Evolutionary conservation across 176 grass and related monocot species (phyloP).

Genomic region (Raddia distichophylla): DNA sequence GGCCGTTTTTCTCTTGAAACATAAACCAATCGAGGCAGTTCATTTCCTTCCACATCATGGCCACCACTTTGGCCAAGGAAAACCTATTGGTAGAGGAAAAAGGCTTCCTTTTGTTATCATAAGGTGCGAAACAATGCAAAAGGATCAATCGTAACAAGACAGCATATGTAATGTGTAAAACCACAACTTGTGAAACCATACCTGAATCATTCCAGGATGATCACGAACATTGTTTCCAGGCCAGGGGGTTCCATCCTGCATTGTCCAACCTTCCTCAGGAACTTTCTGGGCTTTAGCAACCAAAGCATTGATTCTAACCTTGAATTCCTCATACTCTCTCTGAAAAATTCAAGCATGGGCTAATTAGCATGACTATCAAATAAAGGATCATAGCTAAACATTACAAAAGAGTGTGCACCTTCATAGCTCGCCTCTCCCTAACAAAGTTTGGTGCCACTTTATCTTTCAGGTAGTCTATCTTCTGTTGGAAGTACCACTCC

Average conservation of each 20-base stretch:
- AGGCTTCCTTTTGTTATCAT: slow-evolving; percentile 15
- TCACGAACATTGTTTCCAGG: slow-evolving; percentile 94
- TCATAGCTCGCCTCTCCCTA: slow-evolving; percentile 89
- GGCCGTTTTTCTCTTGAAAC: slow-evolving; percentile 95
- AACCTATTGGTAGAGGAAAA: slow-evolving; percentile 54
- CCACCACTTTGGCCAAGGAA: slow-evolving; percentile 97
- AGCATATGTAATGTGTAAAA: not conserved
- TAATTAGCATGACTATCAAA: slow-evolving; percentile 32
- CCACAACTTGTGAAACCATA: slow-evolving; percentile 23
- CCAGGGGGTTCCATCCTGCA: slow-evolving; percentile 96
- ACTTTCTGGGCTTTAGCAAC: slow-evolving; percentile 93
- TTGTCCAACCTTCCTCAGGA: slow-evolving; percentile 97
- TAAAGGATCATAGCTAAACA: slow-evolving; percentile 26
- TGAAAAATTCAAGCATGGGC: slow-evolving; percentile 29
- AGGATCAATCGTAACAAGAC: not conserved
- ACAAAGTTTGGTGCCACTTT: slow-evolving; percentile 83
- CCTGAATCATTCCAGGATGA: slow-evolving; percentile 98
- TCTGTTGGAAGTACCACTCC: slow-evolving; percentile 90
- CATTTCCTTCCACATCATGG: slow-evolving; percentile 82
- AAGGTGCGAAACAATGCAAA: not conserved
- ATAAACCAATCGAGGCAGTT: slow-evolving; percentile 88
- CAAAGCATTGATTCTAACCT: slow-evolving; percentile 89
- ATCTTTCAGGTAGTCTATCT: slow-evolving; percentile 94
- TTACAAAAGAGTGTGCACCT: slow-evolving; percentile 51
- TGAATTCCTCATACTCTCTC: slow-evolving; percentile 96